Conservation (phyloP, 805 yeast genomes). For the Starmera caribaea region DNA sequence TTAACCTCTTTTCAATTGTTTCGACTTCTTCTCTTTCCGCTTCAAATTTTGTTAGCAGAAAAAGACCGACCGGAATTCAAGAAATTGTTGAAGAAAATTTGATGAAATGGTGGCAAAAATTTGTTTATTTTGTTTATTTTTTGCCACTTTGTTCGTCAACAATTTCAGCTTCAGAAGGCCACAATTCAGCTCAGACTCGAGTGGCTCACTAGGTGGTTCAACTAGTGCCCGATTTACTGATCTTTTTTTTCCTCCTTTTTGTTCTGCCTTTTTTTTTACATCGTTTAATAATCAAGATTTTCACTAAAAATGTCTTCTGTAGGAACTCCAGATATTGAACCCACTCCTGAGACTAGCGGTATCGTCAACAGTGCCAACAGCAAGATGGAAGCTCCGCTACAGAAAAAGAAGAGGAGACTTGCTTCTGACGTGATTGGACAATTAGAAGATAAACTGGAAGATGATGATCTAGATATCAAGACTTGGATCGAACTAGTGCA, state of each 20-base stretch:
- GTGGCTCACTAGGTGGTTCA: no score
- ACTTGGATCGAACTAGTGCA: conserved; percentile 51
- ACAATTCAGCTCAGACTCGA: no score
- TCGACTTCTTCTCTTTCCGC: no score
- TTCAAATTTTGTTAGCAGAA: no score
- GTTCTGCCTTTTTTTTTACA: conserved; percentile 1
- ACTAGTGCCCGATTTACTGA: no score
- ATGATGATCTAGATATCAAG: conserved; percentile 41
- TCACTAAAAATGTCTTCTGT: neutral
- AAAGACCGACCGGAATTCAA: no score
- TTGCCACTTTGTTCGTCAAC: no score
- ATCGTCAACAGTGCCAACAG: neutral
- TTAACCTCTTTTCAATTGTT: no score
- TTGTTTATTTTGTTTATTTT: no score
- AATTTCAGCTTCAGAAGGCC: no score
- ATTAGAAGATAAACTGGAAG: conserved; percentile 43
- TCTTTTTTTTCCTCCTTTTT: conserved; percentile 2
- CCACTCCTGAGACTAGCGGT: neutral
- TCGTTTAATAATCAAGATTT: neutral
- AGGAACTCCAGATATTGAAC: neutral
- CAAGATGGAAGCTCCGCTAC: conserved; percentile 1
- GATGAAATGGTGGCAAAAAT: no score
- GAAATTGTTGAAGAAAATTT: no score
- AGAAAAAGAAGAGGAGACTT: conserved; percentile 12
- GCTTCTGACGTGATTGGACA: conserved; percentile 45